Conservation (phyloP, 768 basidiomycete species). For the Porphyrellus cyaneotinctus region DNA sequence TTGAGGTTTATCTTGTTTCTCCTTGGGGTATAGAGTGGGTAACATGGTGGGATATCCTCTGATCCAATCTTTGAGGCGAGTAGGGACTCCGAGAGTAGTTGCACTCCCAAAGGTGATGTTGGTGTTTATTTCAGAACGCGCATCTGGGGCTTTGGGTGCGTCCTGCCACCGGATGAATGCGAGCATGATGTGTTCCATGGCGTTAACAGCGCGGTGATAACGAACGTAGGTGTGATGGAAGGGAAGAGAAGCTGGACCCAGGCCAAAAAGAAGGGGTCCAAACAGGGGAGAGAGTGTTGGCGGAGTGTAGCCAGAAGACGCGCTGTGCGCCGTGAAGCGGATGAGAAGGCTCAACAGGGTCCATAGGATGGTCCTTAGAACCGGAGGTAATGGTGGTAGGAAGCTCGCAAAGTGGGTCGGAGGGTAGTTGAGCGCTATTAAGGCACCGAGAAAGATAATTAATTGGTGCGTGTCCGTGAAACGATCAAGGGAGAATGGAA, state of each 20-base stretch:
- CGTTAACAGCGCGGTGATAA: slow-evolving; percentile 80
- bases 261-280: slow-evolving; percentile 84
- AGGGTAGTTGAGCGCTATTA: slow-evolving; percentile 57
- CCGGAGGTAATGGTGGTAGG: slow-evolving; percentile 48
- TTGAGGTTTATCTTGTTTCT: slow-evolving; percentile 49
- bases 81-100: slow-evolving; percentile 66
- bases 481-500: slow-evolving; percentile 16
- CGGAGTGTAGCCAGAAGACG: slow-evolving; percentile 85
- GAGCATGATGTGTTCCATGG: slow-evolving; percentile 91
- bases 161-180: slow-evolving; percentile 85
- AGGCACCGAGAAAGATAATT: slow-evolving; percentile 17
- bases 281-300: slow-evolving; percentile 87
- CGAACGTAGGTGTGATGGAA: slow-evolving; percentile 58
- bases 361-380: slow-evolving; percentile 56
- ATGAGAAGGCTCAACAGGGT: slow-evolving; percentile 78
- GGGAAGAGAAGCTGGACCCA: slow-evolving; percentile 48
- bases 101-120: slow-evolving; percentile 44
- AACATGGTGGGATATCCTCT: slow-evolving; percentile 84
- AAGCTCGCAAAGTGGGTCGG: slow-evolving; percentile 70
- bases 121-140: slow-evolving; percentile 29
- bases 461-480: slow-evolving; percentile 25
- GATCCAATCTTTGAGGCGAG: slow-evolving; percentile 88
- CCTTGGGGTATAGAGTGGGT: slow-evolving; percentile 51
- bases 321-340: slow-evolving; percentile 78
- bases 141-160: slow-evolving; percentile 38